These are phyloP conservation scores for Phlyctochytrium planicorne DNA, from an alignment of 192 early-diverging fungal species.

Conservation along the genomic window DNA sequence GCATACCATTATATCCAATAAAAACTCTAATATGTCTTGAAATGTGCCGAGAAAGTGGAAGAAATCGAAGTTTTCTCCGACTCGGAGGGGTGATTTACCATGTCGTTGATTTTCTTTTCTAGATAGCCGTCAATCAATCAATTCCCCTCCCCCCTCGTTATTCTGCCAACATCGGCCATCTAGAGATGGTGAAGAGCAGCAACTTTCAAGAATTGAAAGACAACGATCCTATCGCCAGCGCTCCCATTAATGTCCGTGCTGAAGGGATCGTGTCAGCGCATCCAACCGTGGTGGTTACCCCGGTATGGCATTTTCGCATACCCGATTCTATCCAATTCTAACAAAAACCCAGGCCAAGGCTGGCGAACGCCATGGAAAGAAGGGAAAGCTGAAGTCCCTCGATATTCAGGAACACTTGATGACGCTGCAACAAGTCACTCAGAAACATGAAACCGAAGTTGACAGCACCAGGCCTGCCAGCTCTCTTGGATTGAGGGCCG, in stretches of 20 bases:
- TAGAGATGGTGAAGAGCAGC: conserved; percentile 3
- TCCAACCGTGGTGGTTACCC: neutral
- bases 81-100: no score
- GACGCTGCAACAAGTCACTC: conserved; percentile 51
- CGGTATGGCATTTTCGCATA: neutral
- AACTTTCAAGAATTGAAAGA: conserved; percentile 1
- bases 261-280: neutral
- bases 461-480: conserved; percentile 61
- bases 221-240: conserved; percentile 1
- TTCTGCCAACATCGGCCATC: no score
- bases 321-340: neutral
- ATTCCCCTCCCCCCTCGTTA: no score
- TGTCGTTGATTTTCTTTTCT: no score
- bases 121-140: no score
- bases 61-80: no score
- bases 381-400: conserved; percentile 6
- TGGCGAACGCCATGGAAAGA: conserved; percentile 3
- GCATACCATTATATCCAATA: no score
- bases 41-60: no score
- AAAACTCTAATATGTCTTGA: no score
- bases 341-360: neutral
- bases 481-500: conserved; percentile 66
- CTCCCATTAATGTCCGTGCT: conserved; percentile 4
- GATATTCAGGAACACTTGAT: conserved; percentile 62
- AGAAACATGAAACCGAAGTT: conserved; percentile 48